phyloP scores from a whole-genome alignment of 2,329 filamentous ascomycete genomes.

The Hyphodiscus sp. region DNA sequence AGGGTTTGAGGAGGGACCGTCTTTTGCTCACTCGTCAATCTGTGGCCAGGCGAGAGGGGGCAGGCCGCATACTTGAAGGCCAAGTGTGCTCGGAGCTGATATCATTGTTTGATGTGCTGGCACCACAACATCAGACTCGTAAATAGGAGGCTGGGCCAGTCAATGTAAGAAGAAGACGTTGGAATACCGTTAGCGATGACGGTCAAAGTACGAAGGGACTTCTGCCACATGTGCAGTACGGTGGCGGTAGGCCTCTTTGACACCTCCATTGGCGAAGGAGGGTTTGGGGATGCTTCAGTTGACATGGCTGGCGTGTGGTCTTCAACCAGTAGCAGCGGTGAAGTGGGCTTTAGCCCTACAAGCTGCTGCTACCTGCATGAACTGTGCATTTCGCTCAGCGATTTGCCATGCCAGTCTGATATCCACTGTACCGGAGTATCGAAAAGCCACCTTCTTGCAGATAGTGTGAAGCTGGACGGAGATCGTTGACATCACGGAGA shows the following conservation, averaged over 20 bases:
- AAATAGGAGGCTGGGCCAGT: constrained; percentile 24
- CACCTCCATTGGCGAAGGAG: constrained; percentile 12
- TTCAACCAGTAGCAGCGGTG: constrained; percentile 17
- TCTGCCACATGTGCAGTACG: constrained; percentile 11
- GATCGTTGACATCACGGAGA: background rate
- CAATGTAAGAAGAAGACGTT: constrained; percentile 19
- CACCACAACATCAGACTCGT: constrained; percentile 9
- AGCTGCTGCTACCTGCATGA: constrained; percentile 15
- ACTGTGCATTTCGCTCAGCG: constrained; percentile 19
- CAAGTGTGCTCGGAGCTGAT: constrained; percentile 15
- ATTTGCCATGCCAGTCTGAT: constrained; percentile 19
- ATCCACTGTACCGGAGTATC: constrained; percentile 11
- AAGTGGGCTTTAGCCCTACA: constrained; percentile 21
- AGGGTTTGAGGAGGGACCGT: constrained; percentile 3
- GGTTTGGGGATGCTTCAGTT: constrained; percentile 1
- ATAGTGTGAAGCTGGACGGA: background rate
- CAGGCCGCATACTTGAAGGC: constrained; percentile 28
- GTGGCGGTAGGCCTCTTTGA: constrained; percentile 3
- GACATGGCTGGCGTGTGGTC: constrained; percentile 10
- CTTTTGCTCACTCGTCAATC: constrained; percentile 5
- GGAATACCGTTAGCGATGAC: constrained; percentile 13
- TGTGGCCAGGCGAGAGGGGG: constrained; percentile 11
- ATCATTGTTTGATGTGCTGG: constrained; percentile 26
- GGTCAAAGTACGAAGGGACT: background rate
- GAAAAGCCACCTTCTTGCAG: constrained; percentile 4